These are phyloP conservation scores for Malassezia arunalokei DNA, from an alignment of 1,284 basidiomycete genomes.

Conservation along the genomic window DNA sequence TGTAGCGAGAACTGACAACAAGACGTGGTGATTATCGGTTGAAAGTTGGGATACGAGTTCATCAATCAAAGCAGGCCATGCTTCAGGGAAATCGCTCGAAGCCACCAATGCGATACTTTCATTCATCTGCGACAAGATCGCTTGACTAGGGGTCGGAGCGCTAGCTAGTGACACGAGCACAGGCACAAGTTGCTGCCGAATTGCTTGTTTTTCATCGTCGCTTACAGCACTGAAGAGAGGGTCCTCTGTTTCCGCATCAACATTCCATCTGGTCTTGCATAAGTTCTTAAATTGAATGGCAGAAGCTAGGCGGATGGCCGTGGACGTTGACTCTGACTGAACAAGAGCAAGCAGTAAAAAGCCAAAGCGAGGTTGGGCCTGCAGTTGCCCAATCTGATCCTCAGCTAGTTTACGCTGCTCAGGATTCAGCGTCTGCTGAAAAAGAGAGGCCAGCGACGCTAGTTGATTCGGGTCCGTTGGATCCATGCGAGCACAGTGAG, in stretches of 20 bases:
- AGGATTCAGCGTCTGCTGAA: conserved; percentile 37
- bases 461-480: conserved; percentile 20
- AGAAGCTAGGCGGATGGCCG: conserved; percentile 34
- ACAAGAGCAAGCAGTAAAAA: conserved; percentile 36
- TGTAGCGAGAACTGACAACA: conserved; percentile 79
- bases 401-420: conserved; percentile 31
- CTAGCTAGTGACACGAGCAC: conserved; percentile 61
- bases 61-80: conserved; percentile 35
- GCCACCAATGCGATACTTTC: conserved; percentile 39
- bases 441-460: conserved; percentile 30
- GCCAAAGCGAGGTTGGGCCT: conserved; percentile 30
- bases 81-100: conserved; percentile 35
- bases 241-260: conserved; percentile 26
- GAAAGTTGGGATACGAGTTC: conserved; percentile 54
- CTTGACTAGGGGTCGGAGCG: conserved; percentile 22
- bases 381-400: conserved; percentile 27
- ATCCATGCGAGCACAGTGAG: conserved; percentile 7
- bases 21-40: conserved; percentile 68
- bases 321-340: conserved; percentile 20
- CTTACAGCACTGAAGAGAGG: conserved; percentile 6
- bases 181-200: conserved; percentile 62
- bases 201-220: conserved; percentile 54
- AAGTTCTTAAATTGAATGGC: conserved; percentile 45
- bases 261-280: conserved; percentile 34
- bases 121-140: conserved; percentile 33